phyloP scores from a whole-genome alignment of 257 asterid species.

The Solanum arcanum region DNA sequence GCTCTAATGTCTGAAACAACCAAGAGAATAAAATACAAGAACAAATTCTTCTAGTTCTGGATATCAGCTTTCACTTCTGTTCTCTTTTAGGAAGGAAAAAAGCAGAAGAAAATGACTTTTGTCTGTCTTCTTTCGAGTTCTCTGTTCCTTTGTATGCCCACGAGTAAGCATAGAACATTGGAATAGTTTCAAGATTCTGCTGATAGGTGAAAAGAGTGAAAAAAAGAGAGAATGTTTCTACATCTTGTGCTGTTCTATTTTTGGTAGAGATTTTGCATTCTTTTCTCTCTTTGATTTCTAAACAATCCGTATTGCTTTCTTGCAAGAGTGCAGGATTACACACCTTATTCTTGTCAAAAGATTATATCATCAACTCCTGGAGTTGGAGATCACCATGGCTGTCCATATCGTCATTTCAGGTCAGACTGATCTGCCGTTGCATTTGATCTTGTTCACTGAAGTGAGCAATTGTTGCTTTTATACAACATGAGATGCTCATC shows the following conservation, averaged over 20 bases:
- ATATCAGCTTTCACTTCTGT: neutral
- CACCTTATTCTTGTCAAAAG: conserved; percentile 91
- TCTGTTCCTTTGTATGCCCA: neutral
- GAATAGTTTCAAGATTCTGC: neutral
- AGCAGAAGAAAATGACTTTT: neutral
- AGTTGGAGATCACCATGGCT: conserved; percentile 96
- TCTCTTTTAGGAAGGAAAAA: neutral
- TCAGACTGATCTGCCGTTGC: conserved; percentile 19
- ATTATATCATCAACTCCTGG: conserved; percentile 76
- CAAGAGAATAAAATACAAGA: neutral
- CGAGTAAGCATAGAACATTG: neutral
- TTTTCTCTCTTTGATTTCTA: neutral
- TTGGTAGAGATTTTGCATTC: neutral
- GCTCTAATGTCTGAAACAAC: neutral
- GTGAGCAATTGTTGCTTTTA: neutral
- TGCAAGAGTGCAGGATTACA: conserved; percentile 61
- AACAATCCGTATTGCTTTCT: neutral
- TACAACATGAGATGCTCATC: neutral
- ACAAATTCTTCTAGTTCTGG: neutral
- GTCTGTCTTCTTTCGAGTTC: neutral
- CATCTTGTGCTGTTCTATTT: neutral
- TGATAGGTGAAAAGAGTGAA: neutral
- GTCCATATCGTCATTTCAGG: conserved; percentile 98
- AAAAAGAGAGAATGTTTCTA: neutral
- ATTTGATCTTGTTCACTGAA: neutral